Conservation (phyloP, 1,284 basidiomycete genomes). For the Singerocomus inundabilis region DNA sequence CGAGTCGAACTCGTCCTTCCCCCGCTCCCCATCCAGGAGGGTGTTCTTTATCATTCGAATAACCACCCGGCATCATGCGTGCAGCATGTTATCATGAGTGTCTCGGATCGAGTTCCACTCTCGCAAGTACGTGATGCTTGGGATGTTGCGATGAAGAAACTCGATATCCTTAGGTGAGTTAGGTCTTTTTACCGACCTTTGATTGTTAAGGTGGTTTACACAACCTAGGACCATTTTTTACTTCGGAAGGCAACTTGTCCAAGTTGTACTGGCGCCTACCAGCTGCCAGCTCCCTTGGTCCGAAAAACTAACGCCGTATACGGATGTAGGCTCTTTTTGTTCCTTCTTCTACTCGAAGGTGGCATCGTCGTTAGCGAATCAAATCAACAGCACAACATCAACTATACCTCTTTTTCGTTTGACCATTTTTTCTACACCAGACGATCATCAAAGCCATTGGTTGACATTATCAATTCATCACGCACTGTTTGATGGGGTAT, state of each 20-base stretch:
- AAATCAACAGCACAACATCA: slow-evolving; percentile 38
- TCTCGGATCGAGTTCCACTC: slow-evolving; percentile 27
- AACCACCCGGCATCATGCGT: slow-evolving; percentile 43
- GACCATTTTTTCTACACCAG: slow-evolving; percentile 26
- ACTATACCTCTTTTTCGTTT: slow-evolving; percentile 40
- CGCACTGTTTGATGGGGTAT: slow-evolving; percentile 47
- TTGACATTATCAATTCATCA: slow-evolving; percentile 47
- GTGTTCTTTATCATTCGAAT: slow-evolving; percentile 45
- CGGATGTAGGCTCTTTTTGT: slow-evolving; percentile 26
- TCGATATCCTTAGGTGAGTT: slow-evolving; percentile 43
- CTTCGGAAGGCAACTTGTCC: slow-evolving; percentile 41
- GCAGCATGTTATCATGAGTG: slow-evolving; percentile 43
- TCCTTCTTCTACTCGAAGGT: slow-evolving; percentile 34
- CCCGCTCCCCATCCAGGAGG: slow-evolving; percentile 49
- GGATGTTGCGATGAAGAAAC: slow-evolving; percentile 33
- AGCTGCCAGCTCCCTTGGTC: slow-evolving; percentile 31
- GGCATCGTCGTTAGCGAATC: slow-evolving; percentile 33
- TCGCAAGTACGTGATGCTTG: slow-evolving; percentile 36
- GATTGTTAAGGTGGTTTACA: not conserved
- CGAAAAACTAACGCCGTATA: slow-evolving; percentile 13
- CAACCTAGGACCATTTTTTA: slow-evolving; percentile 43
- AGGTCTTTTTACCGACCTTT: slow-evolving; percentile 2
- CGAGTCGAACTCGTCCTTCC: slow-evolving; percentile 41
- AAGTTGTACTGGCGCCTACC: slow-evolving; percentile 39
- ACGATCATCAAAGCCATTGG: slow-evolving; percentile 12